Conservation (phyloP, 495 filamentous ascomycete species). For the Neurospora sp. region DNA sequence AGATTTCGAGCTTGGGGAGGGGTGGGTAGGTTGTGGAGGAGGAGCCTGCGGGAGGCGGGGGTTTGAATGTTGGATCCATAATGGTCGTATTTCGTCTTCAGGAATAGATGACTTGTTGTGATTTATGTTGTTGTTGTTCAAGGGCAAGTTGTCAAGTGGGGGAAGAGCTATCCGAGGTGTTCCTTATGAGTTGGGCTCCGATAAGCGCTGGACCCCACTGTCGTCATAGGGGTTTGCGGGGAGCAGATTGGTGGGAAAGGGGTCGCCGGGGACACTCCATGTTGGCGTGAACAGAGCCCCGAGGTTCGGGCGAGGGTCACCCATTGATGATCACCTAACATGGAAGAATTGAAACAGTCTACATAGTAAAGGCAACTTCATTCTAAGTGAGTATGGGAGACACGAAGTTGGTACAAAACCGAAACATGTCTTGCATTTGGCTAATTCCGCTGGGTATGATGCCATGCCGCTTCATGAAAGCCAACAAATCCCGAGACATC, state of each 20-base stretch:
- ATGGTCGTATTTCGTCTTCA: background rate
- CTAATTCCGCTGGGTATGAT: background rate
- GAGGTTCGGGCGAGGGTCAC: background rate
- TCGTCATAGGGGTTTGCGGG: background rate
- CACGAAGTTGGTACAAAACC: background rate
- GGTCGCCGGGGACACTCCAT: background rate
- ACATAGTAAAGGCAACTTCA: no score
- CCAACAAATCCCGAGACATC: background rate
- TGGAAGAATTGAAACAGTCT: background rate
- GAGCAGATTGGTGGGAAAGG: background rate
- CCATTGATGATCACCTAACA: background rate
- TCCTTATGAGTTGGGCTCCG: background rate
- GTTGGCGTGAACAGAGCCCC: background rate
- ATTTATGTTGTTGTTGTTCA: background rate
- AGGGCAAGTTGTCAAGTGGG: background rate
- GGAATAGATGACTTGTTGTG: background rate
- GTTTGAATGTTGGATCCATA: background rate
- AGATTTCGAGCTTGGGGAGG: conserved; percentile 23
- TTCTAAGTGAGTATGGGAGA: no score
- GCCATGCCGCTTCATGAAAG: background rate
- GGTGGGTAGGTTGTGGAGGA: background rate
- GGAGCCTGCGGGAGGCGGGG: background rate
- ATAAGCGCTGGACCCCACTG: background rate
- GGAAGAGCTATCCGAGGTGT: background rate
- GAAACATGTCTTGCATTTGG: background rate